Percentiles rank a stretch among this genome's conserved stretches.
Evolutionary conservation across 805 yeast species (phyloP).

Genomic region (Saccharomycopsis malanga): DNA sequence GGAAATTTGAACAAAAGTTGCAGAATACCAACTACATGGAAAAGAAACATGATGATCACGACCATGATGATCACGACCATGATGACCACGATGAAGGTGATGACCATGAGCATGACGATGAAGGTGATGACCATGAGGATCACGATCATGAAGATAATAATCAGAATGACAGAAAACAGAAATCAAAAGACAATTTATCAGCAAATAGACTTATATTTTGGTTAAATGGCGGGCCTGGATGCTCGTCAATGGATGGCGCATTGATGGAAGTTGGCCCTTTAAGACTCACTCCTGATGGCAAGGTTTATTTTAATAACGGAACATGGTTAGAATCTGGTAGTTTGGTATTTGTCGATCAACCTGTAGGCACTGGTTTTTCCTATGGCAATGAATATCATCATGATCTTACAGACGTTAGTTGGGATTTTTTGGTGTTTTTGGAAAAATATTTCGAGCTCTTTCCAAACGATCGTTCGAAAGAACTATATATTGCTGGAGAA

Average conservation of each 20-base stretch:
- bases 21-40: constrained; percentile 3
- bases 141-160: too few species aligned
- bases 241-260: constrained; percentile 83
- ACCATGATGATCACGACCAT: too few species aligned
- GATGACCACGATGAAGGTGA: too few species aligned
- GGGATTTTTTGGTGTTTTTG: constrained; percentile 48
- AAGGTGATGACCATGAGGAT: too few species aligned
- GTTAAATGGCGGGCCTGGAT: constrained; percentile 87
- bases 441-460: constrained; percentile 50
- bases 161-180: neutral
- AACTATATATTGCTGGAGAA: constrained; percentile 69
- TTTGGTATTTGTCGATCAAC: constrained; percentile 69
- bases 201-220: constrained; percentile 49
- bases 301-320: constrained; percentile 47
- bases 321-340: constrained; percentile 66
- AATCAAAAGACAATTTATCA: constrained; percentile 15
- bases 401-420: constrained; percentile 24
- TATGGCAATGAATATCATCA: constrained; percentile 32
- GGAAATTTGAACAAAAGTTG: constrained; percentile 45
- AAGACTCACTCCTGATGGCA: constrained; percentile 36
- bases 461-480: constrained; percentile 49
- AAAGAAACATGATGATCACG: too few species aligned
- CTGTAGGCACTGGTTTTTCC: constrained; percentile 73
- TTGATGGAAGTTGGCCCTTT: constrained; percentile 75
- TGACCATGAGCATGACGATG: too few species aligned